Base-by-base conservation (phyloP, 768 basidiomycete genomes). In the Trametes cingulata region DNA sequence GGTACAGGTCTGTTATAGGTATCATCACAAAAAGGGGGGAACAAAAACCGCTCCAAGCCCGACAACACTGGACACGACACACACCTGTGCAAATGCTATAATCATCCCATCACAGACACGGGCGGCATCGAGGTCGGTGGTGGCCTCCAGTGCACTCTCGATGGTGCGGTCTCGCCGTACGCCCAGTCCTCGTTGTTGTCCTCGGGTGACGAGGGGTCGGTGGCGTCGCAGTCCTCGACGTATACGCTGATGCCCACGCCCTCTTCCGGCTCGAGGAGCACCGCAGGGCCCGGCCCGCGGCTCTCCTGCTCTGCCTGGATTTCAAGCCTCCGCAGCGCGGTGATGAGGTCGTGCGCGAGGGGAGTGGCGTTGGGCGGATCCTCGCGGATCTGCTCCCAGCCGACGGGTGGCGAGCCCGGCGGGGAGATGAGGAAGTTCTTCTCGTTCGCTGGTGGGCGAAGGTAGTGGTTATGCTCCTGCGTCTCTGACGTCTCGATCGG, bases 361-460 rank as follows among this genome's bases (percentile, higher is more conserved):
- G 94, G 88, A 2, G 82, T 75, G 2, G 77, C 71, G 69, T 98
- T 98, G 0, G 96, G 96, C 17, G 93, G 92, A 8, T 95, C 94
- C 73, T 98, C 96, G 50, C 78, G 78, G 57, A 95, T 83, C 22
- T 83, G 93, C 69, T 97, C 94, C 97, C 97, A 99, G 2, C 95
- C 97, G 1, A 95, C 87, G 0, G 97, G 97, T 0, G 97, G 97
- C 0, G 95, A 97, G 5, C 97, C 97, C 3, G 97, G 97, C 0
- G 97, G 97, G 0, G 97, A 98, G 63, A 99, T 95, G 47, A 99
- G 82, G 75, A 98, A 98, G 76, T 98, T 98, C 75, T 93, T 93
- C 67, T 95, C 90, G 39, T 87, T 65, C 0, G 81, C 75, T 0
- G 96, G 96, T 0, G 95, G 93, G 41, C 80, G 83, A 36, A 95